Evolutionary conservation across 768 basidiomycete genomes (phyloP).

Genomic region (Lactarius hengduanensis): DNA sequence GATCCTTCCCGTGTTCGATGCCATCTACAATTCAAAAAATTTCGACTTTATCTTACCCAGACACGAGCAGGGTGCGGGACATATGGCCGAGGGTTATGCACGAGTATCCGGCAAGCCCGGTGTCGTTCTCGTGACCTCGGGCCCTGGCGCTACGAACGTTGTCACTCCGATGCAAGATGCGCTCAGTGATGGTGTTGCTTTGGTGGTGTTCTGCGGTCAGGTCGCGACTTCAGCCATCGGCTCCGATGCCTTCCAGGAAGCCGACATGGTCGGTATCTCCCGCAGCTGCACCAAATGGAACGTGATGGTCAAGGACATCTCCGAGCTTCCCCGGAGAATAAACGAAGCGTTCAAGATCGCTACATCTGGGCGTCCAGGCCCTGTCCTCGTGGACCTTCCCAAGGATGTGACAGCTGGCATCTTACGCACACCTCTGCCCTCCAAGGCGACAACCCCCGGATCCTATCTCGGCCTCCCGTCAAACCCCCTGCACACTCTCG

Average conservation of each 20-base stretch:
- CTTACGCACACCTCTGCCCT: conserved; percentile 79
- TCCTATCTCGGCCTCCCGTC: conserved; percentile 66
- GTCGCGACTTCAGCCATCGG: conserved; percentile 99
- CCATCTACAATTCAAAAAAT: conserved; percentile 93
- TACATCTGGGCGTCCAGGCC: conserved; percentile 93
- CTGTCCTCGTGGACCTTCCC: conserved; percentile 97
- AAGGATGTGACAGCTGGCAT: conserved; percentile 97
- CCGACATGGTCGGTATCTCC: conserved; percentile 95
- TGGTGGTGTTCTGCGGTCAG: conserved; percentile 95
- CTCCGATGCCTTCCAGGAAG: conserved; percentile 99
- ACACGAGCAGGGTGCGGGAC: conserved; percentile 97
- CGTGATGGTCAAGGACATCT: conserved; percentile 97
- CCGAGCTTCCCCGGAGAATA: conserved; percentile 91
- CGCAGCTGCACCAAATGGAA: conserved; percentile 99
- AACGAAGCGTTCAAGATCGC: conserved; percentile 99
- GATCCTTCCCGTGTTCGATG: conserved; percentile 99
- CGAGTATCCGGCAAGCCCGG: conserved; percentile 97
- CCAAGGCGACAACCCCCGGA: conserved; percentile 84
- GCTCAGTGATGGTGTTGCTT: conserved; percentile 86
- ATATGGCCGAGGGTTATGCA: conserved; percentile 99
- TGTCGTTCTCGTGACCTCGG: conserved; percentile 96
- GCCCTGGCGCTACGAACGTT: conserved; percentile 97
- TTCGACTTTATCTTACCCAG: conserved; percentile 95
- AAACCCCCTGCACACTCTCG: conserved; percentile 65
- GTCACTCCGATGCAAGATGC: conserved; percentile 99